Conservation (phyloP, 352 stramenopile species). For the Phytophthora europaea region DNA sequence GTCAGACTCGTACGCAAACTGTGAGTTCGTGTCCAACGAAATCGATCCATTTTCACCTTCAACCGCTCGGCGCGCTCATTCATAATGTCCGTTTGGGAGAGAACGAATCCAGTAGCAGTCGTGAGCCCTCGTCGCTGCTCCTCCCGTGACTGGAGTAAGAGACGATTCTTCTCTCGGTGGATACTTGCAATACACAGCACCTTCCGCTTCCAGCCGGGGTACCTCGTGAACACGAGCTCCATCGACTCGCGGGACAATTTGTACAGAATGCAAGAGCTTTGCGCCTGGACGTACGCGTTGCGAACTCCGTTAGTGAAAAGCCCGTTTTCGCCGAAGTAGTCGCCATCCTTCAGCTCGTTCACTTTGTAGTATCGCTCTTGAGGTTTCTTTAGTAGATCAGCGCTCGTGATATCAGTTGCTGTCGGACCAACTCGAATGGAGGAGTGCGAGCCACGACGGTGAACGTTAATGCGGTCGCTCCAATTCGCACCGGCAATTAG, state of each 20-base stretch:
- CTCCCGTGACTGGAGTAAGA: constrained; percentile 22
- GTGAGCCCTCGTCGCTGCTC: constrained; percentile 14
- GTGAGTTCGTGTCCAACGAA: neutral
- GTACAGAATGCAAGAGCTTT: constrained; percentile 74
- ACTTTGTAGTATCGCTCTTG: constrained; percentile 37
- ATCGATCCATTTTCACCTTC: neutral
- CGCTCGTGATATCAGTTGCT: neutral
- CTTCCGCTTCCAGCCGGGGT: constrained; percentile 75
- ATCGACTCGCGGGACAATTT: constrained; percentile 66
- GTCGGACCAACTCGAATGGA: constrained; percentile 7
- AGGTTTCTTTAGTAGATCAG: neutral
- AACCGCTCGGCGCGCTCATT: constrained; percentile 21
- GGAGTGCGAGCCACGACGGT: neutral
- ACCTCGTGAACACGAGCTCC: constrained; percentile 72
- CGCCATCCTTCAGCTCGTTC: constrained; percentile 55
- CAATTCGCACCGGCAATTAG: neutral
- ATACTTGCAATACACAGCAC: constrained; percentile 72
- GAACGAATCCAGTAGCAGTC: constrained; percentile 3
- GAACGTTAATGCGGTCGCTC: neutral
- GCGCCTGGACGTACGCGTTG: constrained; percentile 54
- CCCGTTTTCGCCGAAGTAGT: constrained; percentile 73
- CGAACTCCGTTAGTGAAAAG: constrained; percentile 63
- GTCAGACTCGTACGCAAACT: neutral
- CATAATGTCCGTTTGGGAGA: constrained; percentile 34
- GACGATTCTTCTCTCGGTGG: constrained; percentile 56